Conservation (phyloP, 345 rosid genomes). For the Hypericum androsaemum region DNA sequence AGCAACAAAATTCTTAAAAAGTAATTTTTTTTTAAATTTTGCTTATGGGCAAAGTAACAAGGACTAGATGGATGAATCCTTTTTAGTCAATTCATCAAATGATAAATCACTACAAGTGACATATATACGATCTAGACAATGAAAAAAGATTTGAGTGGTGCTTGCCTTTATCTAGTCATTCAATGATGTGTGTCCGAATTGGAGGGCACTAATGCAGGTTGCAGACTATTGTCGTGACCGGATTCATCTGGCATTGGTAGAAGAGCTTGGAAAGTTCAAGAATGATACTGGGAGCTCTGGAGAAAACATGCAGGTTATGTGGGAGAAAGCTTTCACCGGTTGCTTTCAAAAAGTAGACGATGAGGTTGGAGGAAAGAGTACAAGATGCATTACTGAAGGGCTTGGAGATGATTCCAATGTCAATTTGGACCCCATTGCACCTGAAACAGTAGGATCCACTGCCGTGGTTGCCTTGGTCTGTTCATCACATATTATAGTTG, state of each 20-base stretch:
- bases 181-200: conserved; percentile 20
- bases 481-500: conserved; percentile 23
- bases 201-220: conserved; percentile 28
- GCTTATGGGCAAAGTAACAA: no score
- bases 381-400: conserved; percentile 15
- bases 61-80: no score
- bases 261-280: conserved; percentile 18
- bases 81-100: no score
- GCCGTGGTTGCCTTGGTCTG: conserved; percentile 23
- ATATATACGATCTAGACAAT: no score
- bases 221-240: conserved; percentile 19
- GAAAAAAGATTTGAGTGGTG: no score
- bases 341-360: conserved; percentile 23
- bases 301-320: conserved; percentile 11
- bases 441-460: conserved; percentile 26
- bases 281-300: conserved; percentile 2
- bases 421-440: conserved; percentile 12
- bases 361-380: conserved; percentile 21
- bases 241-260: conserved; percentile 18
- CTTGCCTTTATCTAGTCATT: neutral
- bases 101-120: no score
- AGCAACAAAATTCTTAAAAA: no score
- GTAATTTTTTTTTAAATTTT: no score
- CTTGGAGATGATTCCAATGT: conserved; percentile 23
- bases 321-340: conserved; percentile 17